phyloP scores from a whole-genome alignment of 345 rosid genomes.

The Acer yangbiense region DNA sequence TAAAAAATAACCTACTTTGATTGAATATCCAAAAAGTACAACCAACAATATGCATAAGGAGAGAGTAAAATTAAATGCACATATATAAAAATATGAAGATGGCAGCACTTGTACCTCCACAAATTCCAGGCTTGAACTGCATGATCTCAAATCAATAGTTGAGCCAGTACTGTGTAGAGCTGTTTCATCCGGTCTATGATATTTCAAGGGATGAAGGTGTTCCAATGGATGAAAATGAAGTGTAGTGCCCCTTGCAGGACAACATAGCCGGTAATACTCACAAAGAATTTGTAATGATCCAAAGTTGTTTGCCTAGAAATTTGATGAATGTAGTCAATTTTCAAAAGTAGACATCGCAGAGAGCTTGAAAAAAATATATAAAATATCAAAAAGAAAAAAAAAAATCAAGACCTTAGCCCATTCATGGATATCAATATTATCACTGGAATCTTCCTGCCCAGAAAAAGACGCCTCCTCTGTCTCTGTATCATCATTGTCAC shows the following conservation, averaged over 20 bases:
- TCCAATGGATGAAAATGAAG: constrained; percentile 85
- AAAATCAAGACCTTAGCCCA: constrained; percentile 80
- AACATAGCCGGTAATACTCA: constrained; percentile 63
- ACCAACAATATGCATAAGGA: background rate
- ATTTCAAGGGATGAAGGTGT: constrained; percentile 84
- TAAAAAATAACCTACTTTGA: background rate
- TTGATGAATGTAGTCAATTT: constrained; percentile 7
- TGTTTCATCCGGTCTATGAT: constrained; percentile 66
- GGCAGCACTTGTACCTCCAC: constrained; percentile 62
- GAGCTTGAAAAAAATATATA: background rate
- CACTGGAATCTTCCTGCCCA: constrained; percentile 78
- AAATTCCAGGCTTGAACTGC: constrained; percentile 68
- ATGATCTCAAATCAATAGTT: constrained; percentile 65
- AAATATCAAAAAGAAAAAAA: constrained; percentile 17
- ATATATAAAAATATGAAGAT: background rate
- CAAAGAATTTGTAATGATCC: constrained; percentile 85
- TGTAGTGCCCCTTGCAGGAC: constrained; percentile 74
- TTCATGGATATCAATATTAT: constrained; percentile 74
- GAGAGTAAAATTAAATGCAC: constrained; percentile 2
- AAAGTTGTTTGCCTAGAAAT: constrained; percentile 66
- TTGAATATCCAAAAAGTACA: constrained; percentile 14
- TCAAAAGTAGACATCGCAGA: constrained; percentile 10
- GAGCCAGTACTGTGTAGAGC: constrained; percentile 64
- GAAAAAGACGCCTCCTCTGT: constrained; percentile 83
- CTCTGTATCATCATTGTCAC: constrained; percentile 71